Percentiles rank a stretch among this genome's conserved stretches.
Conservation (phyloP, 164 flowering plant species). For the Magnolia officinalis region DNA sequence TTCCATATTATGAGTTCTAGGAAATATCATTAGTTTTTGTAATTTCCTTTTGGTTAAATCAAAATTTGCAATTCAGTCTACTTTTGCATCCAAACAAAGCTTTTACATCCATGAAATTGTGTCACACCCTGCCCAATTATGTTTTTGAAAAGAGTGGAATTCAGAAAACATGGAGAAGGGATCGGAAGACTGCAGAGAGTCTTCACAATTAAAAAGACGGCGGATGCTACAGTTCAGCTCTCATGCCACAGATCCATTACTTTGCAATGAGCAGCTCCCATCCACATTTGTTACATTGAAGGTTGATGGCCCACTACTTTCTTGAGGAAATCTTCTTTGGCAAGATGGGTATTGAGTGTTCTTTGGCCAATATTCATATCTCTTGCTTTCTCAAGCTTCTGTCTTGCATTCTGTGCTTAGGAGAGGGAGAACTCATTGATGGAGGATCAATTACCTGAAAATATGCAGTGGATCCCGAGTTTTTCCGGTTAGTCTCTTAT, state of each 20-base stretch:
- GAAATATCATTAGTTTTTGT: neutral
- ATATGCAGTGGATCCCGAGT: constrained; percentile 41
- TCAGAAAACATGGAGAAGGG: constrained; percentile 53
- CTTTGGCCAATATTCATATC: neutral
- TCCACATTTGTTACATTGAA: constrained; percentile 44
- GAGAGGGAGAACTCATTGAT: constrained; percentile 36
- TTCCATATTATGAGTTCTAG: neutral
- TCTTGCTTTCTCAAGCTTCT: neutral
- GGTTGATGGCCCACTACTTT: constrained; percentile 31
- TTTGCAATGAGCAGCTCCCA: constrained; percentile 41
- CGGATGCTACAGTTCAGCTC: constrained; percentile 67
- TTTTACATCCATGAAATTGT: neutral
- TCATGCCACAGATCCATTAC: constrained; percentile 18
- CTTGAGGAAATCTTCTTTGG: neutral
- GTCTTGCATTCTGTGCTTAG: constrained; percentile 29
- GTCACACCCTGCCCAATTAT: neutral
- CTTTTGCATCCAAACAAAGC: neutral
- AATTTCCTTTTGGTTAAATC: neutral
- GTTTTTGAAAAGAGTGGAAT: constrained; percentile 15
- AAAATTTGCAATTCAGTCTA: neutral
- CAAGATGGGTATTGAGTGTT: neutral
- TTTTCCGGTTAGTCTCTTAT: constrained; percentile 46
- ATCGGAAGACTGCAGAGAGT: constrained; percentile 32
- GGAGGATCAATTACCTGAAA: constrained; percentile 43
- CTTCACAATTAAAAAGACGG: constrained; percentile 70